phyloP scores from a whole-genome alignment of 306 rosid genomes.

The Rosa persica region DNA sequence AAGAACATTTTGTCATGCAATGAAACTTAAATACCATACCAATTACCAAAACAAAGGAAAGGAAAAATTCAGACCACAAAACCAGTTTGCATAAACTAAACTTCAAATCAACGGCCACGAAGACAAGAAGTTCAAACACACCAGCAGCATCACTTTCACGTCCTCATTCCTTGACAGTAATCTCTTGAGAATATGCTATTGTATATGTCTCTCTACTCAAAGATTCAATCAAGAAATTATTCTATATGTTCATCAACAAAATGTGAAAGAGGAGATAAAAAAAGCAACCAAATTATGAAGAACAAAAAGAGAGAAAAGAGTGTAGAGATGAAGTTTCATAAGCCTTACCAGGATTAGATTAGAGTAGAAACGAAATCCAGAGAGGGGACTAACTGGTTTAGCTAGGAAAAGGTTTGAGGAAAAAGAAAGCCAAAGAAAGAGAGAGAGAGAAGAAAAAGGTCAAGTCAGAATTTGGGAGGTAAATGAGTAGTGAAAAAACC shows the following conservation, averaged over 20 bases:
- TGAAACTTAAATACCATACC: not conserved
- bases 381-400: not conserved
- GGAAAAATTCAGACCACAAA: not conserved
- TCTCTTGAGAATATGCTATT: constrained; percentile 6
- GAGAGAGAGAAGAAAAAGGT: constrained; percentile 3
- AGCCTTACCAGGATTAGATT: not conserved
- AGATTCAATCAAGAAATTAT: not conserved
- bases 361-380: not conserved
- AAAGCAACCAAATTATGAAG: no score
- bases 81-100: not conserved
- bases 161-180: not conserved
- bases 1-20: not conserved
- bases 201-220: not conserved
- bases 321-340: not conserved
- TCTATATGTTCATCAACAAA: not conserved
- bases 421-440: not conserved
- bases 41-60: not conserved
- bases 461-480: not conserved
- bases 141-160: constrained; percentile 1
- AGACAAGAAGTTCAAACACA: not conserved
- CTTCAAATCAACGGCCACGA: not conserved
- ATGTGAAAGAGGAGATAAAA: no score
- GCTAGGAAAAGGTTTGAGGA: not conserved
- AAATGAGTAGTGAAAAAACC: not conserved
- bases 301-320: not conserved